Evolutionary conservation across 805 yeast species (phyloP), one percentile per base, ranked within the genome.

Genomic region (Saturnispora sekii): DNA sequence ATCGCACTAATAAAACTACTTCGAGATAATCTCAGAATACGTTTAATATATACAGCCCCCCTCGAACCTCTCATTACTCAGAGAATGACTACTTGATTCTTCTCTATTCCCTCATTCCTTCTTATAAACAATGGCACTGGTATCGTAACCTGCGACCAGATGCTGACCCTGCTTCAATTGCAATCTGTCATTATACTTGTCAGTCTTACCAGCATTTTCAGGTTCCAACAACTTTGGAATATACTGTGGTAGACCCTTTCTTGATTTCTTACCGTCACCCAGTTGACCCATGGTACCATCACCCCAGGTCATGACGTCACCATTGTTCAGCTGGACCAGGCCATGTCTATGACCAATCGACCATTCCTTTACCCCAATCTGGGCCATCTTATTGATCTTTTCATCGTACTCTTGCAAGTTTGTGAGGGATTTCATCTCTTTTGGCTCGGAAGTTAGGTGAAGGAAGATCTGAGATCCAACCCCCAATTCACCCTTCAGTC

Each of bases 401-500:
- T 79, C 87, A 53, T 78, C 72, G 57, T 54, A 85, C 54, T 80
- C 85, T 34, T 63, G 63, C 41, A 79, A 63, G 11, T 68, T 63
- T 21, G 60, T 54, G 42, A 82, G 59, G 1, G 70, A 56, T 53
- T 72, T 71, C 48, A 89, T 59, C 36, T 74, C 73, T 15, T 73
- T 65, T 6, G 96, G 96, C 39, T 71, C 72, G 15, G 76, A 66
- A 56, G 80, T 84, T 14, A 84, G 80, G 60, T 88, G 96, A 32
- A 81, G 65, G 60, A 71, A 88, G 38, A 32, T 33, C 6, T 37
- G 42, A 45, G 80, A 72, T 12, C 86, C 87, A 38, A 76, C 74
- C 18, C 97, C 98, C 45, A 88, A 68, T 63, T 87, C 94, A 14
- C 97, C 98, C 54, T 76, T 73, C 43, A 82, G 60, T 5, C 97